Evolutionary conservation across 2,329 filamentous ascomycete species (phyloP).

Genomic region (Pseudogymnoascus sp.): DNA sequence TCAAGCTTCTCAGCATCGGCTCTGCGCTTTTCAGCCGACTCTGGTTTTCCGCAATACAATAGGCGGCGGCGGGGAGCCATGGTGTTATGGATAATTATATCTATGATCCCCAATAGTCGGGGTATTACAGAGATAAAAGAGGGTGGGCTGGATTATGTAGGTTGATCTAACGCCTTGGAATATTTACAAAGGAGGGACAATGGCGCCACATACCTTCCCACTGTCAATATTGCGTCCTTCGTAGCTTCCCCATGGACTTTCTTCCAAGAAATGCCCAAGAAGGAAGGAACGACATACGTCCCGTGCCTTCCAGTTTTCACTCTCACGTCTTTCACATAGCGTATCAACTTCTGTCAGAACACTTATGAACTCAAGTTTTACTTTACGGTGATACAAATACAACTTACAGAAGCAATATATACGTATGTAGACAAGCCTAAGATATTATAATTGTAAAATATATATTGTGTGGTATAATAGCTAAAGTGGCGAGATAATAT

Average conservation of each 20-base stretch:
- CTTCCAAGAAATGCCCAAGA: no score
- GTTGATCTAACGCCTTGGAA: background rate
- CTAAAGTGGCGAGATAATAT: background rate
- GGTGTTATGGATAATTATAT: background rate
- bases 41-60: background rate
- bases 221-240: background rate
- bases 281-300: background rate
- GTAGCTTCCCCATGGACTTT: background rate
- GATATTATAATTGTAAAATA: background rate
- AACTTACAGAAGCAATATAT: background rate
- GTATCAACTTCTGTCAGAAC: background rate
- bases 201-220: background rate
- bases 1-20: background rate
- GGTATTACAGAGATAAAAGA: background rate
- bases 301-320: background rate
- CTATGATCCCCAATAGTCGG: background rate
- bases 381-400: background rate
- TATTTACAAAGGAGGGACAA: background rate
- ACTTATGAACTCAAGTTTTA: background rate
- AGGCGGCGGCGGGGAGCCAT: background rate
- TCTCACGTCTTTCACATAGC: background rate
- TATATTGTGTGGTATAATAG: background rate
- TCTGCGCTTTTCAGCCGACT: background rate
- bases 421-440: background rate
- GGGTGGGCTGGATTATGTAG: background rate